Evolutionary conservation across 2,329 filamentous ascomycete species (phyloP).

Genomic region (Aotearoamyces nothofagi): DNA sequence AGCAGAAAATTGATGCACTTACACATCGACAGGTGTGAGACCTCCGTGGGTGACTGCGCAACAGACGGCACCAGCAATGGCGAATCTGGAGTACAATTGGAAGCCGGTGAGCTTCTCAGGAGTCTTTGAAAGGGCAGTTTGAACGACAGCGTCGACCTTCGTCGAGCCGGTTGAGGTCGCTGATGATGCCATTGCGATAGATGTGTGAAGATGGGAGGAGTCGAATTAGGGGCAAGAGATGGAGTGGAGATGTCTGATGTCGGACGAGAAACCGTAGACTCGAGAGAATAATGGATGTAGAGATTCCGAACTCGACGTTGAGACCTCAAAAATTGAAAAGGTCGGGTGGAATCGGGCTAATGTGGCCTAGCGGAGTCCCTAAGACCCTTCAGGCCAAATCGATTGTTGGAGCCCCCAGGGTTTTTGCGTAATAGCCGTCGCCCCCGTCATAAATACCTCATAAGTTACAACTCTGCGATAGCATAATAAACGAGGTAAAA

Average conservation of each 20-base stretch:
- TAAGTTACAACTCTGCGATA: no score
- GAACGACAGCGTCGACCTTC: constrained; percentile 19
- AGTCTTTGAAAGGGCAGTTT: constrained; percentile 15
- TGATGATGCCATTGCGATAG: constrained; percentile 13
- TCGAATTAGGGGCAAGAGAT: constrained; percentile 10
- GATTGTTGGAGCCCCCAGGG: no score
- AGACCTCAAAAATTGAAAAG: no score
- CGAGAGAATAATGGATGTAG: no score
- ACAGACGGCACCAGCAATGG: constrained; percentile 94
- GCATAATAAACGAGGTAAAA: no score
- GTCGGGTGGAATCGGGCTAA: no score
- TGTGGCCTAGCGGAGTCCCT: no score
- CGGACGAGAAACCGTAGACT: no score
- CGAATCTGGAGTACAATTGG: constrained; percentile 85
- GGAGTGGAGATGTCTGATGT: constrained; percentile 10
- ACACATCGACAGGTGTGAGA: constrained; percentile 98
- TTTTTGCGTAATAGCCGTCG: no score
- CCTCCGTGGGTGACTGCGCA: constrained; percentile 95
- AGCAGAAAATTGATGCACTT: constrained; percentile 39
- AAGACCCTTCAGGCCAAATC: no score
- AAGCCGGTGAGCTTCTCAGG: constrained; percentile 41
- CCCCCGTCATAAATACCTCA: no score
- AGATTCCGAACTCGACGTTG: no score
- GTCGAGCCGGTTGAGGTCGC: constrained; percentile 15
- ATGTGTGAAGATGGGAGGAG: constrained; percentile 5